Evolutionary conservation across 2,329 filamentous ascomycete genomes (phyloP).

Genomic region (Exophiala mesophila): DNA sequence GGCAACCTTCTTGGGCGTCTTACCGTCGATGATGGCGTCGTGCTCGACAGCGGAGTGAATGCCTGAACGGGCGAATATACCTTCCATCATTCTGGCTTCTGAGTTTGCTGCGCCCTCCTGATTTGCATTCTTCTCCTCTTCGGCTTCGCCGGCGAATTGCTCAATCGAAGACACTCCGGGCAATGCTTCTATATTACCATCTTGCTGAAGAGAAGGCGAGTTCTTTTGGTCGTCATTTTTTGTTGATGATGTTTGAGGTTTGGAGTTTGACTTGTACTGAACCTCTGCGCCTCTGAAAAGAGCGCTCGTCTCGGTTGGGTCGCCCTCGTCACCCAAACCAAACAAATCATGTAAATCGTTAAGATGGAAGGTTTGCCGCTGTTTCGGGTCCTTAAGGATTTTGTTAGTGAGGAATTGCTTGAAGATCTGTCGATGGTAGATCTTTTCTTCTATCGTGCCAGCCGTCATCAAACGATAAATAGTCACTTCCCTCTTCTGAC

Average conservation of each 20-base stretch:
- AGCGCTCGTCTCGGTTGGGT: constrained; percentile 74
- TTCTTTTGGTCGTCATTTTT: constrained; percentile 25
- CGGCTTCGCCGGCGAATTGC: constrained; percentile 52
- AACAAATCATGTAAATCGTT: constrained; percentile 91
- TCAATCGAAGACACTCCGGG: constrained; percentile 61
- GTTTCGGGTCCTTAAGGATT: constrained; percentile 88
- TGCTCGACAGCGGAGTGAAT: constrained; percentile 92
- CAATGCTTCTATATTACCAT: constrained; percentile 49
- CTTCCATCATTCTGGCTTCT: constrained; percentile 77
- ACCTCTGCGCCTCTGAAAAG: constrained; percentile 87
- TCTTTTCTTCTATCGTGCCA: constrained; percentile 98
- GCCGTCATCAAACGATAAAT: constrained; percentile 98
- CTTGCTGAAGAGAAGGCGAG: constrained; percentile 1
- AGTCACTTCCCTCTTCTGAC: constrained; percentile 89
- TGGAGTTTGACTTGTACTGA: constrained; percentile 44
- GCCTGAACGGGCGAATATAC: constrained; percentile 78
- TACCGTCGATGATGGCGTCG: constrained; percentile 77
- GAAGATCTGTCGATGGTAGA: constrained; percentile 97
- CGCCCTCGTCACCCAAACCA: constrained; percentile 65
- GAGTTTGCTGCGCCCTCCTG: constrained; percentile 34
- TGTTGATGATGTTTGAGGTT: neutral
- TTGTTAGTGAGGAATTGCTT: constrained; percentile 98
- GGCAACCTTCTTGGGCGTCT: constrained; percentile 56
- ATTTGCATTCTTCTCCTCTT: constrained; percentile 36
- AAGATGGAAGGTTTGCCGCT: constrained; percentile 84